Evolutionary conservation across 176 grass and related monocot species (phyloP).

Genomic region (Neostapfia colusana): DNA sequence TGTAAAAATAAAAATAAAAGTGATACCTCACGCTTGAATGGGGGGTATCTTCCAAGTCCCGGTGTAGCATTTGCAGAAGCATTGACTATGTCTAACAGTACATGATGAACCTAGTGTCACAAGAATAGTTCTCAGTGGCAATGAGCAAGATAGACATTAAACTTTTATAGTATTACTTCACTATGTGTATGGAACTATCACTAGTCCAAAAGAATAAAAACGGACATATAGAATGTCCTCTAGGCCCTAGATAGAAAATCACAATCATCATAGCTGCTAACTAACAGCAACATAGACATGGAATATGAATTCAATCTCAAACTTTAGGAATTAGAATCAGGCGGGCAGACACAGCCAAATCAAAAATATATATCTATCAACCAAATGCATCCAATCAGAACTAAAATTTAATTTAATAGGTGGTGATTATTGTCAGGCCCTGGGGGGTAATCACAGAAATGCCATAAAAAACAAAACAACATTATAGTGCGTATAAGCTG

Average conservation of each 20-base stretch:
- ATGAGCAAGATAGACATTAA: too few species aligned
- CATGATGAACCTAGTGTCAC: conserved; percentile 74
- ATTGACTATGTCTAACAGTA: conserved; percentile 85
- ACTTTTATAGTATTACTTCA: too few species aligned
- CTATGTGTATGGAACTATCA: too few species aligned
- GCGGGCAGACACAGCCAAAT: background rate
- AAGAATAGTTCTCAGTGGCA: background rate
- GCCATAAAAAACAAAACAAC: background rate
- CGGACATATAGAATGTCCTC: conserved; percentile 8
- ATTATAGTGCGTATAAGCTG: too few species aligned
- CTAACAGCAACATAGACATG: background rate
- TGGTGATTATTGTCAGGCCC: background rate
- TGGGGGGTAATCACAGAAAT: background rate
- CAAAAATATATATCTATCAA: background rate
- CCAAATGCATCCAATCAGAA: too few species aligned
- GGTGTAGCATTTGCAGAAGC: conserved; percentile 86
- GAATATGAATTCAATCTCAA: conserved; percentile 15
- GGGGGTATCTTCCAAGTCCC: conserved; percentile 86
- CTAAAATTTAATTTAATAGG: conserved; percentile 19
- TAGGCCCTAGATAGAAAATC: background rate
- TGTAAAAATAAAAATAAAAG: too few species aligned
- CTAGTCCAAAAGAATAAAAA: too few species aligned
- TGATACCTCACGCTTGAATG: conserved; percentile 85
- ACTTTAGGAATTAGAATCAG: conserved; percentile 5
- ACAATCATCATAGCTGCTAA: background rate